A percentile compares a stretch with the other conserved stretches of the same genome.
Evolutionary conservation across 306 rosid genomes (phyloP).

Genomic region (Citrullus colocynthis): DNA sequence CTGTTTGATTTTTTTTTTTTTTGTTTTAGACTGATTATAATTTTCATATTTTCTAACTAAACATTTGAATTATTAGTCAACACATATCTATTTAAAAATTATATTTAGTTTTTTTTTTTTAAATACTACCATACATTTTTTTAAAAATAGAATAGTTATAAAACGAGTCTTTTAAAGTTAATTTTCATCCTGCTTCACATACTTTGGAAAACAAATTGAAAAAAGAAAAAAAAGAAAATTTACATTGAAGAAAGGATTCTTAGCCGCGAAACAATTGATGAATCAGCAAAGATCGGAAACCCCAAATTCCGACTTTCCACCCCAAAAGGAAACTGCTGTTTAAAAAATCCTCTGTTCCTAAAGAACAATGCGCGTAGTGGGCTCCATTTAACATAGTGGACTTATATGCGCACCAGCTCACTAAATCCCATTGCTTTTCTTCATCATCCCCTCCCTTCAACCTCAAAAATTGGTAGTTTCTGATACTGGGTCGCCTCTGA

Average conservation of each 20-base stretch:
- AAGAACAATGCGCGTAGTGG: not conserved
- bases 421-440: not conserved
- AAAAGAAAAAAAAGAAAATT: no score
- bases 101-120: no score
- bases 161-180: no score
- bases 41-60: no score
- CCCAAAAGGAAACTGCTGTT: not conserved
- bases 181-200: not conserved
- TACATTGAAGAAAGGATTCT: not conserved
- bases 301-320: not conserved
- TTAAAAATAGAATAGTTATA: no score
- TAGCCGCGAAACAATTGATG: not conserved
- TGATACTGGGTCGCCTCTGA: not conserved
- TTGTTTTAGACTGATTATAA: no score
- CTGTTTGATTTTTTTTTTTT: no score
- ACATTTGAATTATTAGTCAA: no score
- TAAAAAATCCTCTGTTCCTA: not conserved
- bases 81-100: no score
- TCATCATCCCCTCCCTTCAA: not conserved
- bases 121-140: no score
- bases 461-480: not conserved
- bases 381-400: not conserved
- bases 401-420: constrained; percentile 72
- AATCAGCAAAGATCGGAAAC: not conserved
- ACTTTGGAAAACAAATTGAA: not conserved